Evolutionary conservation across 2,329 filamentous ascomycete species (phyloP).

Genomic region (Phaeosphaeria sp.): DNA sequence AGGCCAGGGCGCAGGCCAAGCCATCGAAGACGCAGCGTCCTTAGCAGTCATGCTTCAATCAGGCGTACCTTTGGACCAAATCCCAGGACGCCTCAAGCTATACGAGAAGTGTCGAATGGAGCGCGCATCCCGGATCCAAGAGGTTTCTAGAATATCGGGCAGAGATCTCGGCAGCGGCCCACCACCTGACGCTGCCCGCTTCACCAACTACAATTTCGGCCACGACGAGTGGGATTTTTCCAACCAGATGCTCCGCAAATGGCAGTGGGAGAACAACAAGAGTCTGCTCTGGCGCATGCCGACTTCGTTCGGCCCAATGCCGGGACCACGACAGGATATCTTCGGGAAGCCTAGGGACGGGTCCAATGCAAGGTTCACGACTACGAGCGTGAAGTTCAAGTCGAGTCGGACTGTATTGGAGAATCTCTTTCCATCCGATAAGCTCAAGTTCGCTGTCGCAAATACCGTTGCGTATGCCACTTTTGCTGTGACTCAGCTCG

Average conservation of each 20-base stretch:
- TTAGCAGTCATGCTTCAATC: slow-evolving; percentile 62
- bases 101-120: slow-evolving; percentile 66
- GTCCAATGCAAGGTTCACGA: slow-evolving; percentile 41
- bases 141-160: slow-evolving; percentile 62
- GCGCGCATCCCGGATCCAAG: slow-evolving; percentile 64
- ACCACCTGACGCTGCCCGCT: slow-evolving; percentile 45
- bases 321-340: slow-evolving; percentile 47
- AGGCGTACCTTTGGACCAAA: slow-evolving; percentile 53
- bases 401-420: slow-evolving; percentile 50
- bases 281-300: slow-evolving; percentile 52
- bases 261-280: slow-evolving; percentile 54
- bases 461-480: slow-evolving; percentile 50
- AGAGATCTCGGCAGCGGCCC: slow-evolving; percentile 51
- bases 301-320: slow-evolving; percentile 49
- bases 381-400: slow-evolving; percentile 51
- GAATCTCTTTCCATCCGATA: slow-evolving; percentile 47
- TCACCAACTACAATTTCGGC: slow-evolving; percentile 61
- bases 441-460: slow-evolving; percentile 45
- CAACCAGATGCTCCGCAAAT: slow-evolving; percentile 57
- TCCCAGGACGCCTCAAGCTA: slow-evolving; percentile 63
- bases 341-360: slow-evolving; percentile 29
- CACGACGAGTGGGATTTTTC: slow-evolving; percentile 66
- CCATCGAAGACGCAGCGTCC: slow-evolving; percentile 71
- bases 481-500: slow-evolving; percentile 48
- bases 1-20: slow-evolving; percentile 67